These are phyloP conservation scores for Sarocladium oryzae DNA, from an alignment of 2,329 filamentous ascomycete genomes.

Conservation along the genomic window DNA sequence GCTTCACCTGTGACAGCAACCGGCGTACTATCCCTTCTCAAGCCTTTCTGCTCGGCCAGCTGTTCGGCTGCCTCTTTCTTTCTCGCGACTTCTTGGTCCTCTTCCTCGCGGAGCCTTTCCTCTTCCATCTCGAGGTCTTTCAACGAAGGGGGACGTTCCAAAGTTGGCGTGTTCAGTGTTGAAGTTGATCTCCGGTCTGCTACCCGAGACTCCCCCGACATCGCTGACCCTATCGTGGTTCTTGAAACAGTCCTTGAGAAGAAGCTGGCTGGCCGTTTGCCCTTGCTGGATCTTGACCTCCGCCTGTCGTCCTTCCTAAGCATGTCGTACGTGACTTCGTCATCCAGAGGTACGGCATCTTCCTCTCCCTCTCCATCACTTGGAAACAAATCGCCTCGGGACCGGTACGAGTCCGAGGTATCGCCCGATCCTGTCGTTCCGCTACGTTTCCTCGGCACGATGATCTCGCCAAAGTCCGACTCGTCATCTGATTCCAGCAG, in stretches of 20 bases:
- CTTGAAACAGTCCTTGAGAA: slow-evolving; percentile 49
- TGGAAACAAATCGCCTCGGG: slow-evolving; percentile 82
- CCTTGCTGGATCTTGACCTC: slow-evolving; percentile 57
- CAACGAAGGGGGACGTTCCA: slow-evolving; percentile 37
- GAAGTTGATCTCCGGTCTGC: slow-evolving; percentile 23
- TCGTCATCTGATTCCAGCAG: slow-evolving; percentile 44
- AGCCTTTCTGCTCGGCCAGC: slow-evolving; percentile 43
- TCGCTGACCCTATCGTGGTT: slow-evolving; percentile 45
- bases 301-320: slow-evolving; percentile 70
- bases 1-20: slow-evolving; percentile 12
- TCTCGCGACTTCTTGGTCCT: slow-evolving; percentile 46
- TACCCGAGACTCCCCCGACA: slow-evolving; percentile 29
- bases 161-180: slow-evolving; percentile 28
- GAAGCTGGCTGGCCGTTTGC: slow-evolving; percentile 41
- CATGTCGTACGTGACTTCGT: slow-evolving; percentile 82
- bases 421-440: slow-evolving; percentile 72
- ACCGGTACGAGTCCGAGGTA: slow-evolving; percentile 80
- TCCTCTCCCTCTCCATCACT: slow-evolving; percentile 82
- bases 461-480: slow-evolving; percentile 22
- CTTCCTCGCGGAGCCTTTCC: slow-evolving; percentile 40
- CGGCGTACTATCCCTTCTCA: slow-evolving; percentile 23
- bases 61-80: slow-evolving; percentile 46
- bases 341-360: slow-evolving; percentile 86
- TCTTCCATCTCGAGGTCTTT: slow-evolving; percentile 50
- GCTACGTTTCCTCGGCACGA: slow-evolving; percentile 53